Evolutionary conservation across 1,284 basidiomycete species (phyloP).

Genomic region (Spongiforma sp.): DNA sequence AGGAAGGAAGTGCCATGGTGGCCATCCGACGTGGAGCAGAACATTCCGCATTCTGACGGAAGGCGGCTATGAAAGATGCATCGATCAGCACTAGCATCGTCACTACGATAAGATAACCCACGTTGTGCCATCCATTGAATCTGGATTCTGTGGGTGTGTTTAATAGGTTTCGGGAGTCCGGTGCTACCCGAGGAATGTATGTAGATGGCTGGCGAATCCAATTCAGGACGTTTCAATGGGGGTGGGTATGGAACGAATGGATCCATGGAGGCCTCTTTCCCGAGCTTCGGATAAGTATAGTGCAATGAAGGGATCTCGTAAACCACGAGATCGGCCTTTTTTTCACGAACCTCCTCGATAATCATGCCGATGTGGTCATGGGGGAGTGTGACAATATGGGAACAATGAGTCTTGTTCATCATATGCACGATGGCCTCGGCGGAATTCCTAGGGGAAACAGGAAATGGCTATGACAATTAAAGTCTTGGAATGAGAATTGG

Average conservation of each 20-base stretch:
- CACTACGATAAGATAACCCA: not conserved
- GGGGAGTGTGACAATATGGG: slow-evolving; percentile 35
- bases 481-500: not conserved
- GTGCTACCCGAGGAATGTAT: slow-evolving; percentile 47
- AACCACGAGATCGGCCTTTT: slow-evolving; percentile 11
- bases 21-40: slow-evolving; percentile 21
- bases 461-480: slow-evolving; percentile 37
- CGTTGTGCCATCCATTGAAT: slow-evolving; percentile 27
- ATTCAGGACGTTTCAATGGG: slow-evolving; percentile 8
- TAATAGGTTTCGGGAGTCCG: slow-evolving; percentile 42
- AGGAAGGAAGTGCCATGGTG: slow-evolving; percentile 31
- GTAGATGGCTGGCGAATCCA: slow-evolving; percentile 30
- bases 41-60: not conserved
- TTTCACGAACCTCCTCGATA: slow-evolving; percentile 29
- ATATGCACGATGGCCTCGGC: slow-evolving; percentile 36
- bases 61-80: slow-evolving; percentile 7
- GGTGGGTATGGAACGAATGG: slow-evolving; percentile 36
- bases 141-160: slow-evolving; percentile 28
- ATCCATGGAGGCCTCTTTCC: slow-evolving; percentile 30
- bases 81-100: not conserved
- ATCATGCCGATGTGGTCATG: slow-evolving; percentile 30
- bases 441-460: slow-evolving; percentile 40
- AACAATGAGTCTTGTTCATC: slow-evolving; percentile 35
- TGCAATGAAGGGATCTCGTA: slow-evolving; percentile 38
- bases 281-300: slow-evolving; percentile 40